Percentiles rank a stretch among this genome's conserved stretches.
These are phyloP conservation scores for Kluyveromyces siamensis DNA, from an alignment of 805 yeast genomes.

Conservation along the genomic window DNA sequence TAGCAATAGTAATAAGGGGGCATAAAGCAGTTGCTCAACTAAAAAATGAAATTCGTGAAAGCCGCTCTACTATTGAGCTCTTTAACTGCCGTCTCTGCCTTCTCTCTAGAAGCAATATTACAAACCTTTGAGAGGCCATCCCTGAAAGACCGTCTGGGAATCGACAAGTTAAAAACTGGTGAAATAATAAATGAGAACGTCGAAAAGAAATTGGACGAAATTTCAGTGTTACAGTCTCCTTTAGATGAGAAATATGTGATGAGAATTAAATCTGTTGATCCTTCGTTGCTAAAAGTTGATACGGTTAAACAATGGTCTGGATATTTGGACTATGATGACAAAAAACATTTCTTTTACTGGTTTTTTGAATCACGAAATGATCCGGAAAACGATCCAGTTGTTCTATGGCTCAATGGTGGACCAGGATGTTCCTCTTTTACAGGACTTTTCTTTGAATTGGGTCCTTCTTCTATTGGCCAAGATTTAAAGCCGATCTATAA, in stretches of 20 bases:
- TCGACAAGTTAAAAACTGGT: too few relatives aligned
- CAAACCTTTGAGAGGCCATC: not conserved
- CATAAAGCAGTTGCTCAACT: not conserved
- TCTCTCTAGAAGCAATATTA: not conserved
- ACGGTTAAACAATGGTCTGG: slow-evolving; percentile 74
- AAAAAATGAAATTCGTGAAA: not conserved
- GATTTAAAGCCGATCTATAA: slow-evolving; percentile 63
- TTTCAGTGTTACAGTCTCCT: slow-evolving; percentile 4
- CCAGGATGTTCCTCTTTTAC: slow-evolving; percentile 93
- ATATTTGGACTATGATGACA: slow-evolving; percentile 66
- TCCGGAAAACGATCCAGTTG: slow-evolving; percentile 76
- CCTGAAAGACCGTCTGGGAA: not conserved
- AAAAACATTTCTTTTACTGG: slow-evolving; percentile 89
- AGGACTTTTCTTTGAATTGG: slow-evolving; percentile 85
- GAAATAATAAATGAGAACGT: not conserved
- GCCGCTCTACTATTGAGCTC: not conserved
- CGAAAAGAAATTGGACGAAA: not conserved
- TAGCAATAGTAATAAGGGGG: too few relatives aligned
- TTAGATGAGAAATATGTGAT: slow-evolving; percentile 15
- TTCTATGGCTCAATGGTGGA: slow-evolving; percentile 89
- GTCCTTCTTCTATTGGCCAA: slow-evolving; percentile 68
- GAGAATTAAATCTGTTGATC: slow-evolving; percentile 20
- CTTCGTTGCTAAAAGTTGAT: slow-evolving; percentile 56
- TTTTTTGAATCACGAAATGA: slow-evolving; percentile 85
- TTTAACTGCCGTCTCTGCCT: not conserved